Base-by-base conservation (phyloP, 108 stramenopile species). In the Fragilariopsis cylindrus region DNA sequence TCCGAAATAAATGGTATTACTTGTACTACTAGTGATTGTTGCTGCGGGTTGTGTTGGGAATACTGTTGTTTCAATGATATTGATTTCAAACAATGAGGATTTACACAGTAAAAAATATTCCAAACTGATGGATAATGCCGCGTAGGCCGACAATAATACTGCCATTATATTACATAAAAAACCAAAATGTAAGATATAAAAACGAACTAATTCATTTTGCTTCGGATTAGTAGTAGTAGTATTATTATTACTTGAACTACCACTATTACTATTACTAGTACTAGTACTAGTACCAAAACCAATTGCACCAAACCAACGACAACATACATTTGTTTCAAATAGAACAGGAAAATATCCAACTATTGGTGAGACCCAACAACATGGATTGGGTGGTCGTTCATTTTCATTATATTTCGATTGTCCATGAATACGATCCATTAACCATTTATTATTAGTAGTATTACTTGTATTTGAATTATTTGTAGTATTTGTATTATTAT, bases 351-450 rank as follows among this genome's bases (percentile, higher is more conserved):
- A 75, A 73, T 74, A 79, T 48, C 72, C 78, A 2, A 79, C 78
- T 0, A 39, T 41, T 2, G 78, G 78, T 46, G 78, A 67, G 15
- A 79, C 78, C 78, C 78, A 79, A 60, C 78, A 79, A 69, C 78
- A 79, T 4, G 78, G 72, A 9, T 50, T 57, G 16, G 50, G 60
- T n/a, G 78, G 78, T 18, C 78, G 78, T 19, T 79, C 78, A 49
- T 68, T 48, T 7, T 70, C 60, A 15, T 75, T 75, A 46, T 76
- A 79, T 47, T 82, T 82, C 49, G 82, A 82, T 62, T 70, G 46
- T 11, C 82, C 82, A 12, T 46, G 41, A 69, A 74, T 69, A 6
- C 82, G 77, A 76, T 82, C 82, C 54, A 73, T 75, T 45, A 82
- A 54, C 82, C 82, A 82, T 60, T 74, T 72, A 30, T 21, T 1